phyloP scores from a whole-genome alignment of 169 alveolate species.

The Plasmodium cynomolgi region DNA sequence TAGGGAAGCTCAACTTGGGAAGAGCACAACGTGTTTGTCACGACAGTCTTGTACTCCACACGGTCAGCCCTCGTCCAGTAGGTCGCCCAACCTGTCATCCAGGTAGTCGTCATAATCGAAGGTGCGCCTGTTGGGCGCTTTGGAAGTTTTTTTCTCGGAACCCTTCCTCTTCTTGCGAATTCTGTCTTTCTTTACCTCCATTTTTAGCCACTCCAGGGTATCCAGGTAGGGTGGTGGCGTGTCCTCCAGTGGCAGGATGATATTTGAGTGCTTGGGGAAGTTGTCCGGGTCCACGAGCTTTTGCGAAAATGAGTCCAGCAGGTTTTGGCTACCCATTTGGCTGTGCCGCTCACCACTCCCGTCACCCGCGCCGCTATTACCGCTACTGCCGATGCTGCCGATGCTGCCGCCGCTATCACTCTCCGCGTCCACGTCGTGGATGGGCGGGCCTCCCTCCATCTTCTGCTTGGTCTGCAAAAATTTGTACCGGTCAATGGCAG shows the following conservation, averaged over 20 bases:
- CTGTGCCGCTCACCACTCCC: not conserved
- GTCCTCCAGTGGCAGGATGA: conserved; percentile 36
- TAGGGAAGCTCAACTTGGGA: not conserved
- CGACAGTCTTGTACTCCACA: not conserved
- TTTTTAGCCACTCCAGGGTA: conserved; percentile 70
- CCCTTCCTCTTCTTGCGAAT: conserved; percentile 13
- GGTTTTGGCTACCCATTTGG: not conserved
- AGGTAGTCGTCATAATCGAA: conserved; percentile 61
- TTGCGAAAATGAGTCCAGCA: conserved; percentile 40
- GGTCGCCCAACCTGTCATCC: conserved; percentile 17
- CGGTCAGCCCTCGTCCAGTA: conserved; percentile 26
- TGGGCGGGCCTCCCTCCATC: conserved; percentile 76
- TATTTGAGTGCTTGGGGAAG: conserved; percentile 71
- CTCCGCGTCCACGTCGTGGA: conserved; percentile 37
- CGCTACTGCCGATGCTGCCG: too few species aligned
- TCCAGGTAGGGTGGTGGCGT: conserved; percentile 73
- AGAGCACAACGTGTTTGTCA: not conserved
- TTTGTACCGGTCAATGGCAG: conserved; percentile 61
- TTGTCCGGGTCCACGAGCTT: conserved; percentile 39
- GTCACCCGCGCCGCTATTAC: not conserved
- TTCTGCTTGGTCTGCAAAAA: conserved; percentile 57
- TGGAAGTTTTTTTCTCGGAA: not conserved
- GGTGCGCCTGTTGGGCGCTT: not conserved
- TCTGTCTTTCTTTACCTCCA: conserved; percentile 56
- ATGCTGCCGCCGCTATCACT: not conserved